Evolutionary conservation across 371 early-diverging fungal species (phyloP), one percentile per base, ranked within the genome.

Genomic region (Coemansia linderi): DNA sequence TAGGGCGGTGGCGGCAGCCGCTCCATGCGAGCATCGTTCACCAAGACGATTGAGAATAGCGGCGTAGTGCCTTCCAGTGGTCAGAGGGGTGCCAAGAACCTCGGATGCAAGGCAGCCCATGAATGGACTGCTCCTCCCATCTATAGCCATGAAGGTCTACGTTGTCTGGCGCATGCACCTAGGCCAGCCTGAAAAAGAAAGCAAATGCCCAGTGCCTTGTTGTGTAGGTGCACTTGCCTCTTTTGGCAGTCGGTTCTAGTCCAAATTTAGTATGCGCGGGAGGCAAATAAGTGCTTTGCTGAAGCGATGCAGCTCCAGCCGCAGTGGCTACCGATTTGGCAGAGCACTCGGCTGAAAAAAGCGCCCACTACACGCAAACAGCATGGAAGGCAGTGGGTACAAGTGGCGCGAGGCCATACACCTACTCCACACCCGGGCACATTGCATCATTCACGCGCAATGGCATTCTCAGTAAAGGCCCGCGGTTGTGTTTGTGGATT

Each of bases 191-290:
- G 15, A 29, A 52, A 19, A 52, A 29, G 29, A 24, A 54, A 15
- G 22, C 22, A 22, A n/a, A 22, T 19, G n/a, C 8, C 19, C 19
- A 27, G 54, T 27, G 31, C 33, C 17, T 54, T 54, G 52, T 52
- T 52, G 54, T 31, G 31, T 54, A 17, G 54, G 29, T 31, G 54
- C 54, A 31, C 54, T 54, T 54, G 54, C 54, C 54, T 4, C 31
- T 54, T 54, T 54, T 54, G 54, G 54, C 50, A 15, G 13, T 12
- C 50, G 9, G 13, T 50, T 29, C 54, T 50, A 4, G 54, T 31
- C 54, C 31, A 29, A 6, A 54, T 54, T 54, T 54, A 54, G 54
- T 54, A 54, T 54, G 54, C 54, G 54, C 54, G 15, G 54, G 54
- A 27, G 52, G 54, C 17, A 54, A 54, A 54, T 29, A 54, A 9